Conservation (phyloP, 1,284 basidiomycete genomes). For the Ustilago esculenta region DNA sequence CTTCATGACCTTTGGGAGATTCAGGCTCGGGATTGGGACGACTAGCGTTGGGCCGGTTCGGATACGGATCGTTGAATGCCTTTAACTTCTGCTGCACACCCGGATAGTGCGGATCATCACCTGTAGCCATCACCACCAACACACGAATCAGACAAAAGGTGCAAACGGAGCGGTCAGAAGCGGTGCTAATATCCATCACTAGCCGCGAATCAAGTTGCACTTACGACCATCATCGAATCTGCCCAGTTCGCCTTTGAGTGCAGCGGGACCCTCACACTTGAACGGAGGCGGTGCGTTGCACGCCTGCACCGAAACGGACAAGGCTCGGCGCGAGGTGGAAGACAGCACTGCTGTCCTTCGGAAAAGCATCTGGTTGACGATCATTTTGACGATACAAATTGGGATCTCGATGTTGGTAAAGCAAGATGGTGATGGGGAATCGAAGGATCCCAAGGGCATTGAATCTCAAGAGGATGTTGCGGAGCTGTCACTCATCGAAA, state of each 20-base stretch:
- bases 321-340: constrained; percentile 7
- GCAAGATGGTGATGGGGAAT: not conserved
- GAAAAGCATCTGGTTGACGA: constrained; percentile 13
- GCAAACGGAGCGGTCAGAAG: too few species aligned
- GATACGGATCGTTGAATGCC: constrained; percentile 26
- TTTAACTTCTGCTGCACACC: constrained; percentile 36
- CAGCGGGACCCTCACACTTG: constrained; percentile 41
- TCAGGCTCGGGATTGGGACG: constrained; percentile 29
- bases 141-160: not conserved
- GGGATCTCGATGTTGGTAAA: not conserved
- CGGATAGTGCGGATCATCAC: constrained; percentile 41
- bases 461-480: too few species aligned
- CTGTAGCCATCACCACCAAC: constrained; percentile 1
- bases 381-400: constrained; percentile 2
- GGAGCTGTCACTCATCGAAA: too few species aligned
- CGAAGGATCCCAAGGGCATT: too few species aligned
- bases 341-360: constrained; percentile 14
- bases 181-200: too few species aligned
- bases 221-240: constrained; percentile 43
- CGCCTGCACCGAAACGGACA: constrained; percentile 8
- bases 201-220: too few species aligned
- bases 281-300: constrained; percentile 21
- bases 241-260: constrained; percentile 26
- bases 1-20: constrained; percentile 32
- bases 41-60: constrained; percentile 28